Percentiles rank a stretch among this genome's conserved stretches.
These are phyloP conservation scores for Henckelia pumila DNA, from an alignment of 257 asterid genomes.

Conservation along the genomic window DNA sequence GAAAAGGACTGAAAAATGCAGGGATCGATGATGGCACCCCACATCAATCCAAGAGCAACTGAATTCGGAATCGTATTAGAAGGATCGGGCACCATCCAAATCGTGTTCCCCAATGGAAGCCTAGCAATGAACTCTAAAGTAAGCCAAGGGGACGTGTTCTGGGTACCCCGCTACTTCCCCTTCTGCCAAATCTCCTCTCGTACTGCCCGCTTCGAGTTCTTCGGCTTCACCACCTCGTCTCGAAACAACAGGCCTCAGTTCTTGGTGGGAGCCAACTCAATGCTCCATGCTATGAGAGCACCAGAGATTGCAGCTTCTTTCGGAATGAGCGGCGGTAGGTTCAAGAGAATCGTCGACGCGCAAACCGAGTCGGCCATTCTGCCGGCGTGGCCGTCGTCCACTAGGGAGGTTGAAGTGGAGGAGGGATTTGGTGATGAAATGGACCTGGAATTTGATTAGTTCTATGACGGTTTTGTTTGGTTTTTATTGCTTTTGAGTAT, in stretches of 20 bases:
- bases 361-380: conserved; percentile 53
- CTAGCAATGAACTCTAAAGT: conserved; percentile 79
- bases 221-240: conserved; percentile 79
- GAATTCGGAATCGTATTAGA: conserved; percentile 66
- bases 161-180: conserved; percentile 76
- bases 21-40: conserved; percentile 99
- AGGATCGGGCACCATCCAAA: conserved; percentile 61
- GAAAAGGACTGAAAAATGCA: conserved; percentile 19
- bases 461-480: no score
- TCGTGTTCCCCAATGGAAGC: conserved; percentile 73
- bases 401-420: no score
- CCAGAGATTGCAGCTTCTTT: conserved; percentile 71
- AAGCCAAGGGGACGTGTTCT: conserved; percentile 67
- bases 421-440: no score
- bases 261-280: conserved; percentile 60
- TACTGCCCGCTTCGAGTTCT: conserved; percentile 73
- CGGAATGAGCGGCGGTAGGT: conserved; percentile 53
- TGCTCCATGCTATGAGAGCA: conserved; percentile 51
- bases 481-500: no score
- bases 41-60: conserved; percentile 68
- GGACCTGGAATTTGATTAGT: no score
- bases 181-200: conserved; percentile 90
- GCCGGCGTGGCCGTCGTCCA: conserved; percentile 22
- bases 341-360: conserved; percentile 36
- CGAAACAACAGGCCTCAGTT: conserved; percentile 72